These are phyloP conservation scores for Chalciporus piperatus DNA, from an alignment of 768 basidiomycete genomes.

Conservation along the genomic window DNA sequence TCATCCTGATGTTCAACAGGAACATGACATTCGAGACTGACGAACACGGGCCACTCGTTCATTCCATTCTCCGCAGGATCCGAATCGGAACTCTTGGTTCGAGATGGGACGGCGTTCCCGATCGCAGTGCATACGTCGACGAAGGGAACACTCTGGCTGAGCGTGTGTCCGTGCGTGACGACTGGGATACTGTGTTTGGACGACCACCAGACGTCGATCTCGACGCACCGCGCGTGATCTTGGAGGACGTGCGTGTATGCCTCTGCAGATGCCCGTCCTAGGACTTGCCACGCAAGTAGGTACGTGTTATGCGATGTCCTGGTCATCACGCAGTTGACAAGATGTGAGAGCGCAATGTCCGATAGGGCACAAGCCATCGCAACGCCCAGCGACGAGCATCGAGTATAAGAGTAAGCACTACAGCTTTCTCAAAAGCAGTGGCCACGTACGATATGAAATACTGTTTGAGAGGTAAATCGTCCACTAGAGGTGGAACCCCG, in stretches of 20 bases:
- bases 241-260: slow-evolving; percentile 55
- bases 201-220: slow-evolving; percentile 67
- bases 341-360: too few relatives aligned
- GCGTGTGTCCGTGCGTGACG: slow-evolving; percentile 62
- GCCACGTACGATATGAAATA: slow-evolving; percentile 51
- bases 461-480: slow-evolving; percentile 47
- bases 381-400: too few relatives aligned
- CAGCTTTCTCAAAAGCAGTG: not conserved
- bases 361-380: too few relatives aligned
- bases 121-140: slow-evolving; percentile 47
- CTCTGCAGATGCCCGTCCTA: slow-evolving; percentile 51
- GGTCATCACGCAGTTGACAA: not conserved
- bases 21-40: slow-evolving; percentile 65
- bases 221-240: slow-evolving; percentile 55
- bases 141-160: slow-evolving; percentile 52
- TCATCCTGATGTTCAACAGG: slow-evolving; percentile 46
- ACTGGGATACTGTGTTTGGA: slow-evolving; percentile 43
- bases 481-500: slow-evolving; percentile 31
- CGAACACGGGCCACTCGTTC: slow-evolving; percentile 52
- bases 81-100: not conserved
- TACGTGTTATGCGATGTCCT: slow-evolving; percentile 71
- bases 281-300: slow-evolving; percentile 53
- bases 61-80: slow-evolving; percentile 16
- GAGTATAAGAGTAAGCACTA: not conserved
- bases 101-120: slow-evolving; percentile 18